Evolutionary conservation across 106 monocot genomes (phyloP).

Genomic region (Dactylorhiza incarnata): DNA sequence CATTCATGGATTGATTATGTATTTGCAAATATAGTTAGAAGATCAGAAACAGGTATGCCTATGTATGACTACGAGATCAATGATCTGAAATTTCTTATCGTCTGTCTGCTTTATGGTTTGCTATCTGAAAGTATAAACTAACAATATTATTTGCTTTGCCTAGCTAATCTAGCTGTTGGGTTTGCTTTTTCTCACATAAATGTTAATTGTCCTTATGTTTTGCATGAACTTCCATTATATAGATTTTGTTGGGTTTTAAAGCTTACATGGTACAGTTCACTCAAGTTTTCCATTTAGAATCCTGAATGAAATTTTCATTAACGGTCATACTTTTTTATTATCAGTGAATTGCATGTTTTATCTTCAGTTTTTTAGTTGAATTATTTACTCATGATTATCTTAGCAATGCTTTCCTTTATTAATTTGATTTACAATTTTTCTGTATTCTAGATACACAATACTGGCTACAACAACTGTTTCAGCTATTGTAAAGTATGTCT

Average conservation of each 20-base stretch:
- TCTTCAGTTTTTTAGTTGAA: neutral
- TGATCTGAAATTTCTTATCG: neutral
- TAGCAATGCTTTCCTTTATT: neutral
- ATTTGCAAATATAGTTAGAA: neutral
- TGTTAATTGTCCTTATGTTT: neutral
- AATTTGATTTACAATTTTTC: neutral
- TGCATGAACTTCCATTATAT: neutral
- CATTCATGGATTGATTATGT: no score
- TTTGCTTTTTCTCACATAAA: neutral
- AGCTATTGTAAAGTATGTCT: constrained; percentile 81
- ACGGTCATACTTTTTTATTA: neutral
- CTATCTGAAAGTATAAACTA: neutral
- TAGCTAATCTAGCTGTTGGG: neutral
- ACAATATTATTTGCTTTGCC: neutral
- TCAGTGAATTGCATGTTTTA: neutral
- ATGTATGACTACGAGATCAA: neutral
- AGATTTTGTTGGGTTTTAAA: neutral
- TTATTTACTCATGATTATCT: neutral
- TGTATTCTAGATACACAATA: constrained; percentile 71
- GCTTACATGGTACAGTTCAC: neutral
- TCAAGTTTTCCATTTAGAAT: neutral
- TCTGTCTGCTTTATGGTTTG: neutral
- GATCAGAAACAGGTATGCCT: neutral
- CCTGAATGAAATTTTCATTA: neutral
- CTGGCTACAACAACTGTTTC: constrained; percentile 74